A percentile compares a stretch with the other conserved stretches of the same genome.
Conservation (phyloP, 768 basidiomycete genomes). For the Epithele typhae region DNA sequence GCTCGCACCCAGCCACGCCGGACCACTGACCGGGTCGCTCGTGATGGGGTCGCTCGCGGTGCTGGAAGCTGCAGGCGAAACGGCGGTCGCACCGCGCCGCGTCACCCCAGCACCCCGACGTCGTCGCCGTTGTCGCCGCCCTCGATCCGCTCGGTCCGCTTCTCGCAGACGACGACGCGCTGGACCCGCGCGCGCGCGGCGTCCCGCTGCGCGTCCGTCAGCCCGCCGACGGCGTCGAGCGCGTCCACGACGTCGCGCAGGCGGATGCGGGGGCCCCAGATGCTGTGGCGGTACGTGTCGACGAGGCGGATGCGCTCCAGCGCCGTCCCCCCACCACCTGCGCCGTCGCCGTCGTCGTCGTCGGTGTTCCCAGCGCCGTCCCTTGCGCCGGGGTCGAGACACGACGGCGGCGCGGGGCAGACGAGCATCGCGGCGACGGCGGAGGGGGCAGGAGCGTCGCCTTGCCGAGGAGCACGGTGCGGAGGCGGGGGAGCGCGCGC, state of each 20-base stretch:
- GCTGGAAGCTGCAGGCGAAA: too few relatives aligned
- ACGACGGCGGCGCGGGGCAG: constrained; percentile 20
- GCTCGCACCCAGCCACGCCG: too few relatives aligned
- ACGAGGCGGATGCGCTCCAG: constrained; percentile 39
- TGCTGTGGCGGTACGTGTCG: constrained; percentile 52
- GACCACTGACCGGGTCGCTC: too few relatives aligned
- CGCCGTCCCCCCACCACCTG: too few relatives aligned
- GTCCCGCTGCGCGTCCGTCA: constrained; percentile 22
- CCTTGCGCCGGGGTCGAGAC: too few relatives aligned
- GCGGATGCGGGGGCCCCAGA: constrained; percentile 54
- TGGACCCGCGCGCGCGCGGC: constrained; percentile 31
- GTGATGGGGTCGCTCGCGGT: too few relatives aligned
- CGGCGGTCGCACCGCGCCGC: neutral
- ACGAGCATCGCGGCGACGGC: constrained; percentile 35
- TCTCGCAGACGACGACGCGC: constrained; percentile 44
- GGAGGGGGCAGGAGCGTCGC: constrained; percentile 42
- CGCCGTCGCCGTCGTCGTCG: too few relatives aligned
- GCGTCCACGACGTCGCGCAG: constrained; percentile 44
- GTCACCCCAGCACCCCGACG: constrained; percentile 10
- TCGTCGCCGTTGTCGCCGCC: constrained; percentile 47
- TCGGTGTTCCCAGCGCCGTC: too few relatives aligned
- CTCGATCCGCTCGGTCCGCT: constrained; percentile 46
- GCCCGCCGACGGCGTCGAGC: constrained; percentile 20
- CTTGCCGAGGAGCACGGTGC: constrained; percentile 45
- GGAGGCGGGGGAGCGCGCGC: constrained; percentile 35